Conservation (phyloP, 169 alveolate genomes). For the Cryptosporidium ubiquitum region DNA sequence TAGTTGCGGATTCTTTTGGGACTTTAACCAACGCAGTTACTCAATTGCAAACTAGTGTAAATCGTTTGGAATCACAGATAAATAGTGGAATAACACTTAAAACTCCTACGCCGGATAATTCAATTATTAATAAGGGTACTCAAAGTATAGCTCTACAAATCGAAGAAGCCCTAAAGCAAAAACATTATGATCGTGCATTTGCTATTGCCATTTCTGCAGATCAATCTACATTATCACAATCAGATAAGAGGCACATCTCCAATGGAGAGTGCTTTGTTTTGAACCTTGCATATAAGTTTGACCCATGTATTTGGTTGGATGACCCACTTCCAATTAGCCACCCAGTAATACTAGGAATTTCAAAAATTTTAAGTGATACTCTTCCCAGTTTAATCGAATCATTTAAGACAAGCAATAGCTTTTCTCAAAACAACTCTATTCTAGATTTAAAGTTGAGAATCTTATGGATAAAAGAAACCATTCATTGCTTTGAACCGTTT, state of each 20-base stretch:
- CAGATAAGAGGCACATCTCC: neutral
- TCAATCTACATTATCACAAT: conserved; percentile 31
- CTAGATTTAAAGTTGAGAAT: conserved; percentile 30
- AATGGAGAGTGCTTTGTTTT: conserved; percentile 41
- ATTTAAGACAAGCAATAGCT: neutral
- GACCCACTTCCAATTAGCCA: conserved; percentile 52
- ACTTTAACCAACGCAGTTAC: conserved; percentile 39
- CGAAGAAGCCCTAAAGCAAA: conserved; percentile 29
- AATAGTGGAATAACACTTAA: neutral
- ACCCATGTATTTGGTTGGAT: conserved; percentile 56
- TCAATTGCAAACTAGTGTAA: conserved; percentile 14
- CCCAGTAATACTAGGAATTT: conserved; percentile 37
- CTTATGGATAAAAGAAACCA: conserved; percentile 42
- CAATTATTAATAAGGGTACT: neutral
- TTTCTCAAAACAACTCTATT: neutral
- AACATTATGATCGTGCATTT: conserved; percentile 64
- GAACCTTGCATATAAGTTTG: conserved; percentile 39
- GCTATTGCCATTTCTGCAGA: conserved; percentile 65
- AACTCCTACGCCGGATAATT: neutral
- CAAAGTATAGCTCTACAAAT: conserved; percentile 20
- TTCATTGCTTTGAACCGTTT: conserved; percentile 65
- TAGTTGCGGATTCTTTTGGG: conserved; percentile 58
- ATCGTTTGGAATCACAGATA: conserved; percentile 10
- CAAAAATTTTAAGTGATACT: conserved; percentile 26
- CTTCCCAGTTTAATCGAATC: neutral